Evolutionary conservation across 2,329 filamentous ascomycete species (phyloP), one percentile per base, ranked within the genome.

Genomic region (Hymenoscyphus repandus): DNA sequence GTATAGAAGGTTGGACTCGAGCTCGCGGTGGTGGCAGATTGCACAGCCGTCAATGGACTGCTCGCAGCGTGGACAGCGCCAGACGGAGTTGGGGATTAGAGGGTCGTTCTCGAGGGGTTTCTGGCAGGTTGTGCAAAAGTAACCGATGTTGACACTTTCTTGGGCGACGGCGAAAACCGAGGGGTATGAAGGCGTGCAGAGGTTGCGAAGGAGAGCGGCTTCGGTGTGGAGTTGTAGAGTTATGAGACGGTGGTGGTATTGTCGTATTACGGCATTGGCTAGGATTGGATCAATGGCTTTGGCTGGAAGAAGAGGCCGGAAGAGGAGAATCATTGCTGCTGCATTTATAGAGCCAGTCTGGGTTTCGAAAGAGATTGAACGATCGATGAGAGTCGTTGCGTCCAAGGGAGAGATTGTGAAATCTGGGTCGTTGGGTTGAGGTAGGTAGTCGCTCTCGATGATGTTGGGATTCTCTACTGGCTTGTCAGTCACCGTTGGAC

Each of bases 31-130:
- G 0, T 74, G 73, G 56, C 82, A 85, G 0, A 85, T 71, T 1
- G 80, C 76, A 55, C 82, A 85, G 0, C 77, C 74, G 0, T 73
- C 78, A 68, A 81, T 78, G 39, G 71, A 65, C 5, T 68, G 65
- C 2, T 67, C 66, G 58, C 82, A 85, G 2, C 78, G 74, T 38
- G 81, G 74, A 60, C 82, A 85, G 75, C 78, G 82, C n/a, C 83
- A 69, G 0, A 72, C 72, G 1, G 66, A 52, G 62, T 70, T 39
- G 17, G 70, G 63, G 5, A 74, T 65, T 1, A 68, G 55, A 0
- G 63, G 60, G 32, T 72, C 69, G 1, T 65, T 61, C n/a, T 74
- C 75, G 13, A 64, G 49, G 1, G 80, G 78, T 55, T 79, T 82
- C 34, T 74, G 71, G 56, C 82, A 85, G 0, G 69, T 68, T 0